Evolutionary conservation across 306 rosid species (phyloP), one percentile per base, ranked within the genome.

Genomic region (Prunus mira): DNA sequence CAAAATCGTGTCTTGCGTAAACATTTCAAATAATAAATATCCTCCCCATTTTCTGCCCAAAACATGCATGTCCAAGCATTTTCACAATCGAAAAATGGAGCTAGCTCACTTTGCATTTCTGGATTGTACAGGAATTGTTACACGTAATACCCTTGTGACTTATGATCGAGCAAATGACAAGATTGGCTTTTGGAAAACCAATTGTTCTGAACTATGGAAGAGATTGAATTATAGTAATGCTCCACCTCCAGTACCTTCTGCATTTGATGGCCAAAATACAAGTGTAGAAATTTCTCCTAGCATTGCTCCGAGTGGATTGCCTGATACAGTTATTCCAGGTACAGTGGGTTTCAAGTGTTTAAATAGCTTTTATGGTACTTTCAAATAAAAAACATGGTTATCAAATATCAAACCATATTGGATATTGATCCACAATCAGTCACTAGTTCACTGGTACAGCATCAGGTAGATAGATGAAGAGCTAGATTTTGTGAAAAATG

Each of bases 141-240:
- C 78, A 30, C 89, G 89, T 46, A 86, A 86, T 70, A 86, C 89
- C 65, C 85, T 86, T 22, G 89, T 86, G 79, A 86, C 87, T 46
- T 86, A 86, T 57, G 87, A 86, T 67, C 84, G 87, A 54, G 78
- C 69, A 65, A 83, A 86, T 45, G 47, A 80, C 45, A 77, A 57
- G 77, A 64, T 86, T 71, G 89, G 89, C 5, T 86, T 86, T 78
- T 86, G 81, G 87, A 86, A 83, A 76, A 83, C 85, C 8, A 86
- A 86, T 69, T 86, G 89, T 80, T 86, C 89, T 66, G 83, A 86
- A 49, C 79, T 86, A 8, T 83, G 89, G 85, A 80, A 77, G 85
- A 83, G 62, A 25, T 52, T 83, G 65, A 69, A 74, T 73, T 41
- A 60, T 80, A 27, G 70, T 62, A 13, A 34, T 43, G 81, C 81